These are phyloP conservation scores for Chlorencoelia australis DNA, from an alignment of 2,329 filamentous ascomycete genomes.

Conservation along the genomic window DNA sequence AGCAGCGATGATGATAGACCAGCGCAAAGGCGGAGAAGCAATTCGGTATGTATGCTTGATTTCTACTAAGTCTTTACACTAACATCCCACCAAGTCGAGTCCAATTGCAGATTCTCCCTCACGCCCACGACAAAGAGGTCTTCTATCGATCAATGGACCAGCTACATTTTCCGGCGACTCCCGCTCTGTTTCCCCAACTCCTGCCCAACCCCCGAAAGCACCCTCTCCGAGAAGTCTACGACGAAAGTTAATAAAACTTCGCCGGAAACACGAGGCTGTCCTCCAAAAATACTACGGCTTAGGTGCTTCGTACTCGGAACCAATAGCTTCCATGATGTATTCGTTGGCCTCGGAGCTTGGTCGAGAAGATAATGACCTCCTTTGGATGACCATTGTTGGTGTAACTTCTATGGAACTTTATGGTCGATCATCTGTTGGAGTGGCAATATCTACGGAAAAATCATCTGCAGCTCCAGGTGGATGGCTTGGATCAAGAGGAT, in stretches of 20 bases:
- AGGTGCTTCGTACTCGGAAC: constrained; percentile 87
- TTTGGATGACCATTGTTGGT: constrained; percentile 92
- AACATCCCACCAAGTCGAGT: constrained; percentile 39
- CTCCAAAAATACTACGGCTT: constrained; percentile 76
- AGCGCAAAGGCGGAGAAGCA: constrained; percentile 72
- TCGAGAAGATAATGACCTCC: constrained; percentile 88
- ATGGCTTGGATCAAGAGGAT: constrained; percentile 74
- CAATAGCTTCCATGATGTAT: constrained; percentile 89
- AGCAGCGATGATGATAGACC: constrained; percentile 62
- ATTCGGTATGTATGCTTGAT: constrained; percentile 53
- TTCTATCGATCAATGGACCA: constrained; percentile 44
- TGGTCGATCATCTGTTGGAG: constrained; percentile 71
- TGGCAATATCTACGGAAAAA: constrained; percentile 53
- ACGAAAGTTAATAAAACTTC: constrained; percentile 62
- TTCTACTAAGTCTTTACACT: constrained; percentile 10
- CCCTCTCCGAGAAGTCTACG: constrained; percentile 65
- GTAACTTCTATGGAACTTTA: constrained; percentile 91
- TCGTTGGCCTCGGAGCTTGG: constrained; percentile 90
- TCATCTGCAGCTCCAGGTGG: constrained; percentile 47
- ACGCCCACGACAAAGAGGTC: constrained; percentile 48
- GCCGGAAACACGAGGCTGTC: constrained; percentile 65
- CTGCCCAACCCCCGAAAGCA: constrained; percentile 46
- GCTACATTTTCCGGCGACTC: constrained; percentile 34
- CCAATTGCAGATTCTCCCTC: constrained; percentile 56
- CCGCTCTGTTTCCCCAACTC: constrained; percentile 37